These are phyloP conservation scores for Pythium folliculosum DNA, from an alignment of 352 stramenopile genomes.

Conservation along the genomic window DNA sequence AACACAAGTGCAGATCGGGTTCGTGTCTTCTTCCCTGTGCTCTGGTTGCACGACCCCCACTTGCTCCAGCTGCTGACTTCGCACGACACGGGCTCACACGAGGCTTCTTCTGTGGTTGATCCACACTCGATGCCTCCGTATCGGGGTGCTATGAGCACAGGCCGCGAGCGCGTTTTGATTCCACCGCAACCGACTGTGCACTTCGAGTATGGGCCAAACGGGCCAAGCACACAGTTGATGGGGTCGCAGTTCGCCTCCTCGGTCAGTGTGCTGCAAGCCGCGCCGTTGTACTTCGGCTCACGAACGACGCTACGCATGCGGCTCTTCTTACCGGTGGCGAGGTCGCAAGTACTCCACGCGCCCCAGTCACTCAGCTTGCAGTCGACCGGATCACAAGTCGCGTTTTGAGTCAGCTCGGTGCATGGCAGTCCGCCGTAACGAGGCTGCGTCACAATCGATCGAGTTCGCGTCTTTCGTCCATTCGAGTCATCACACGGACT, in stretches of 20 bases:
- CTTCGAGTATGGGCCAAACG: constrained; percentile 11
- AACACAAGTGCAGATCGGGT: constrained; percentile 34
- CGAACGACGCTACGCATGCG: constrained; percentile 36
- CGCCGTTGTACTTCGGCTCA: constrained; percentile 40
- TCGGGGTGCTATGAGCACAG: constrained; percentile 35
- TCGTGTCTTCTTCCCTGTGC: constrained; percentile 34
- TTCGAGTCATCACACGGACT: constrained; percentile 36
- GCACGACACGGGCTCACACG: constrained; percentile 27
- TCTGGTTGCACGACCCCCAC: constrained; percentile 40
- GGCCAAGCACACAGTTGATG: constrained; percentile 31
- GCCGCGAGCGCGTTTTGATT: constrained; percentile 38
- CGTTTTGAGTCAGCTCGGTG: constrained; percentile 33
- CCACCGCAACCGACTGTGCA: constrained; percentile 1
- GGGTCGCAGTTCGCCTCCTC: constrained; percentile 44
- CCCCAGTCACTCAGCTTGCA: constrained; percentile 48
- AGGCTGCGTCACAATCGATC: constrained; percentile 40
- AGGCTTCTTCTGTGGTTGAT: constrained; percentile 25
- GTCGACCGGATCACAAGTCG: constrained; percentile 43
- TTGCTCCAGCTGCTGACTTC: constrained; percentile 38
- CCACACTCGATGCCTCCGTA: constrained; percentile 41
- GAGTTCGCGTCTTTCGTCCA: constrained; percentile 41
- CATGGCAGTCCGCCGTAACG: constrained; percentile 58
- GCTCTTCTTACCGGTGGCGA: constrained; percentile 36
- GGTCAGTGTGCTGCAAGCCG: constrained; percentile 35
- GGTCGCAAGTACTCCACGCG: constrained; percentile 49